A percentile compares a stretch with the other conserved stretches of the same genome.
These are phyloP conservation scores for Phytomonas francai DNA, from an alignment of 208 protist species.

Conservation along the genomic window DNA sequence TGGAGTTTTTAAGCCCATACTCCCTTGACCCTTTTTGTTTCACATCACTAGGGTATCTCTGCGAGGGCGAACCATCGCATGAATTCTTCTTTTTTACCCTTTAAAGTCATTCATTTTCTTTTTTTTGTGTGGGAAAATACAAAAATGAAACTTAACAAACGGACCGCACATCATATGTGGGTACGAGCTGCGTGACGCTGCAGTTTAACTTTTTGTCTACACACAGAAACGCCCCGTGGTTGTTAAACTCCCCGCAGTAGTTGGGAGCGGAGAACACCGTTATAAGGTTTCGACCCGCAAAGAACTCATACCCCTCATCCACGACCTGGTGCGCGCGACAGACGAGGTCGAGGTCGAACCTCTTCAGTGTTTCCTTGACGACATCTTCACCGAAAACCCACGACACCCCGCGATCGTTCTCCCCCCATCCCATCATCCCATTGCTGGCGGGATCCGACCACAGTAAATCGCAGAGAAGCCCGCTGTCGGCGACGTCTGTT, in stretches of 20 bases:
- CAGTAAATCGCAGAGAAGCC: constrained; percentile 97
- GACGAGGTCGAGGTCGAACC: constrained; percentile 97
- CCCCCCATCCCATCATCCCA: constrained; percentile 34
- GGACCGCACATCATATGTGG: constrained; percentile 36
- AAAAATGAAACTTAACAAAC: constrained; percentile 24
- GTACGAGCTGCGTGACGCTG: constrained; percentile 39
- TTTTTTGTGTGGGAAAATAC: too few species aligned
- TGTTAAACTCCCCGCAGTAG: too few species aligned
- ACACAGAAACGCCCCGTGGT: constrained; percentile 62
- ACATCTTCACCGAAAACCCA: constrained; percentile 77
- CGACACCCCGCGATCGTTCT: constrained; percentile 70
- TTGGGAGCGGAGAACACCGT: too few species aligned
- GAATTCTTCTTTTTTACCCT: too few species aligned
- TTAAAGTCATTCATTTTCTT: too few species aligned
- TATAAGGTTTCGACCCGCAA: constrained; percentile 41
- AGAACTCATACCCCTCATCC: constrained; percentile 84
- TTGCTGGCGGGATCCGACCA: constrained; percentile 98
- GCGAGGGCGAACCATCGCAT: too few species aligned
- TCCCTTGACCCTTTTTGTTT: too few species aligned
- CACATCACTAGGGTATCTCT: too few species aligned
- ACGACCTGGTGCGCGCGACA: constrained; percentile 94
- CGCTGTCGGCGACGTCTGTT: constrained; percentile 35
- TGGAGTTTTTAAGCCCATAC: too few species aligned
- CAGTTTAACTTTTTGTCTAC: constrained; percentile 86
- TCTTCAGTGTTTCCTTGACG: constrained; percentile 82